Conservation (phyloP, 2,329 filamentous ascomycete genomes). For the Claviceps sorghi region DNA sequence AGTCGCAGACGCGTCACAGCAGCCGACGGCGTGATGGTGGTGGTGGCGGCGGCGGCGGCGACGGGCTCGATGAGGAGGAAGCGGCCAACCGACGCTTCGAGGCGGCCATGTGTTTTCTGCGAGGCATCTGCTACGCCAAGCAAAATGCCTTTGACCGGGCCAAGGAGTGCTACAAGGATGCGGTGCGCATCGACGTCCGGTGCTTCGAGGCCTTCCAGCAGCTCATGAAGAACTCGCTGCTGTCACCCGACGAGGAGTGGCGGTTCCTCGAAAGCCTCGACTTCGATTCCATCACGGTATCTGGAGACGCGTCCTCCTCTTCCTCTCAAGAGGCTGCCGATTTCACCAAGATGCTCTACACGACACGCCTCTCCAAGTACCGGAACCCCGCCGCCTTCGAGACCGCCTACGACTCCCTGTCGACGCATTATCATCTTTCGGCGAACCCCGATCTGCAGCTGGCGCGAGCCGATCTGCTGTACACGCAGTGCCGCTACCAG, state of each 20-base stretch:
- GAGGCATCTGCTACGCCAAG: conserved; percentile 88
- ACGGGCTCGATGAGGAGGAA: conserved; percentile 45
- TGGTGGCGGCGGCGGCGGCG: conserved; percentile 1
- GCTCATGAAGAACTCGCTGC: conserved; percentile 88
- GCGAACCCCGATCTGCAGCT: conserved; percentile 82
- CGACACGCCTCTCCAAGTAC: conserved; percentile 89
- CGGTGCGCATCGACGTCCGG: conserved; percentile 89
- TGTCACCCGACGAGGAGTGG: conserved; percentile 82
- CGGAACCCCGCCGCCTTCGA: conserved; percentile 72
- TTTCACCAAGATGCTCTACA: conserved; percentile 93
- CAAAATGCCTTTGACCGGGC: conserved; percentile 94
- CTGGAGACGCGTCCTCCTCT: conserved; percentile 48
- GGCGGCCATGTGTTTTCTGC: conserved; percentile 91
- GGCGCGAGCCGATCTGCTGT: conserved; percentile 77
- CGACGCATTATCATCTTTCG: conserved; percentile 80
- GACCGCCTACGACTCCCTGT: conserved; percentile 75
- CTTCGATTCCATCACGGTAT: conserved; percentile 66
- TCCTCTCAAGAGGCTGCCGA: conserved; percentile 74
- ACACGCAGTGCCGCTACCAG: conserved; percentile 86
- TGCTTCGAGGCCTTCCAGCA: conserved; percentile 98
- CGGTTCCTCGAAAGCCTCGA: conserved; percentile 76
- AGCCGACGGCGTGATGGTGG: conserved; percentile 17
- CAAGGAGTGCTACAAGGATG: conserved; percentile 97
- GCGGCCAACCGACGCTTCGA: conserved; percentile 69
- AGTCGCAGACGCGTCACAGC: conserved; percentile 21